phyloP scores from a whole-genome alignment of 2,329 filamentous ascomycete species.

The Plenodomus tracheiphilus region DNA sequence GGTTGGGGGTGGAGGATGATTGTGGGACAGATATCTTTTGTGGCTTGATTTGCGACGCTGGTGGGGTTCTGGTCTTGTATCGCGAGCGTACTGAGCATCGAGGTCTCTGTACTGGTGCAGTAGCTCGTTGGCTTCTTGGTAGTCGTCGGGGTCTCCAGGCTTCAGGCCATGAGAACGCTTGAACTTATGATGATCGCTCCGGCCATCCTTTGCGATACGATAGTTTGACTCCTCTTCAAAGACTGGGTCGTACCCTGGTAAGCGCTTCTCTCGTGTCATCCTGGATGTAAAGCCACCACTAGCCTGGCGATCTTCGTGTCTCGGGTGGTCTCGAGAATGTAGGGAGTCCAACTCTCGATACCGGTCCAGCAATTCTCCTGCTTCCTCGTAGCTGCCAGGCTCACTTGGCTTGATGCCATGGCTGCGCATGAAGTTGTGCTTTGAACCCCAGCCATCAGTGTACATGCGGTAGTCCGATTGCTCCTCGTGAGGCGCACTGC shows the following conservation, averaged over 20 bases:
- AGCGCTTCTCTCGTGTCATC: not conserved
- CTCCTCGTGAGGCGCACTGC: not conserved
- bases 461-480: constrained; percentile 1
- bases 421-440: constrained; percentile 11
- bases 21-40: not conserved
- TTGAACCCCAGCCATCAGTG: constrained; percentile 13
- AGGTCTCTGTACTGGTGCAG: not conserved
- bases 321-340: not conserved
- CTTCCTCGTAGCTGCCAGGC: constrained; percentile 8
- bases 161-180: not conserved
- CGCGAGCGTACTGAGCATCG: not conserved
- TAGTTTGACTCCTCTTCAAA: not conserved
- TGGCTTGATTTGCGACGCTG: not conserved
- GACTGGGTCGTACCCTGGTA: not conserved
- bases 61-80: not conserved
- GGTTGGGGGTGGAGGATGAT: not conserved
- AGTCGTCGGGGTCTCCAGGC: not conserved
- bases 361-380: constrained; percentile 5
- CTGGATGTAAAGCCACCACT: not conserved
- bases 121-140: not conserved
- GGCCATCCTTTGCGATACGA: not conserved
- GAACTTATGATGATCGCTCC: not conserved
- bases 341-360: constrained; percentile 7
- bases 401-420: constrained; percentile 8
- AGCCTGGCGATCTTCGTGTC: not conserved